Base-by-base conservation (phyloP, 2,329 filamentous ascomycete species). In the Colletotrichum cereale region DNA sequence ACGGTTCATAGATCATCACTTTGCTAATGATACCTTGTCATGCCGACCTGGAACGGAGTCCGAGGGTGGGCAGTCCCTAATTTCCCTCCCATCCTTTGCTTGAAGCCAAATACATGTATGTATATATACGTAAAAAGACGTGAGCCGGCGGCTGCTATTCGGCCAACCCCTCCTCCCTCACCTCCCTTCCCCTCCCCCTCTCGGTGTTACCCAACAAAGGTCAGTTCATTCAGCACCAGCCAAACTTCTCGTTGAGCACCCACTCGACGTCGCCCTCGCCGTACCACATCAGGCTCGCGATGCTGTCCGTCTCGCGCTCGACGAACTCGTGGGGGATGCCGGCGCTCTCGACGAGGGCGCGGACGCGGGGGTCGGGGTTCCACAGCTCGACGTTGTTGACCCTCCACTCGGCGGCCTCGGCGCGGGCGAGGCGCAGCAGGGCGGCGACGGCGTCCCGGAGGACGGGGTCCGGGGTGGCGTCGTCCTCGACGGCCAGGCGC, bases 171-270 rank as follows among this genome's bases (percentile, higher is more conserved):
- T n/a, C n/a, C n/a, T n/a, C n/a, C n/a, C n/a, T n/a, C n/a, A n/a
- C n/a, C n/a, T n/a, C n/a, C n/a, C n/a, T n/a, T n/a, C n/a, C n/a
- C n/a, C n/a, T n/a, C n/a, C n/a, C n/a, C n/a, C n/a, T n/a, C n/a
- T n/a, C n/a, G n/a, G n/a, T n/a, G n/a, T n/a, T n/a, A n/a, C n/a
- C n/a, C n/a, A n/a, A n/a, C n/a, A n/a, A n/a, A n/a, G n/a, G n/a
- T n/a, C n/a, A n/a, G n/a, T 42, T 44, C 21, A 5, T 62, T 74
- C 83, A 95, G 78, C 91, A 94, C 93, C 93, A 96, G 1, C 86
- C 92, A 81, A 89, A 95, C 82, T 94, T 95, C 81, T 95, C 92
- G 77, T 93, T 94, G 16, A 86, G 88, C 62, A 94, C 81, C 93
- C 93, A 96, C 61, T 93, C 89, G 7, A 94, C 81, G 31, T 87